Percentiles rank a stretch among this genome's conserved stretches.
phyloP scores from a whole-genome alignment of 1,284 basidiomycete genomes.

The Leccinum proximum region DNA sequence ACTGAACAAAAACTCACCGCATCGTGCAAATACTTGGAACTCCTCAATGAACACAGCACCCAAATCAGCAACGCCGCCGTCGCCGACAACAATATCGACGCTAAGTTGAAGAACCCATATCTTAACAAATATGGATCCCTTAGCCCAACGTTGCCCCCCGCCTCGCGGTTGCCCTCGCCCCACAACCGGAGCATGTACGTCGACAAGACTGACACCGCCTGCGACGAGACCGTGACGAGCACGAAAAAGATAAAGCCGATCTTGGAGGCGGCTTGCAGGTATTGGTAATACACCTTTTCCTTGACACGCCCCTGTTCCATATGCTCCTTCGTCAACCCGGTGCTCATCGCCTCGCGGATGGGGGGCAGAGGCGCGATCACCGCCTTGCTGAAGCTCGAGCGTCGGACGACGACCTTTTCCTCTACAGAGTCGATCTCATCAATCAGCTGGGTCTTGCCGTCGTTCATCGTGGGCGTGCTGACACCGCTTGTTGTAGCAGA shows the following conservation, averaged over 20 bases:
- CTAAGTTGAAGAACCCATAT: conserved; percentile 61
- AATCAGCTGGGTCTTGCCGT: conserved; percentile 24
- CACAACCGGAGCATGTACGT: conserved; percentile 77
- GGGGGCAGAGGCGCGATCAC: conserved; percentile 34
- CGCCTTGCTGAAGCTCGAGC: conserved; percentile 48
- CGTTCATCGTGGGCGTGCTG: conserved; percentile 36
- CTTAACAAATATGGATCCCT: conserved; percentile 49
- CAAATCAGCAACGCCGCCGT: conserved; percentile 64
- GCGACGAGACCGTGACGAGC: conserved; percentile 50
- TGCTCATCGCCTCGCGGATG: conserved; percentile 34
- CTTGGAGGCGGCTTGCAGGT: conserved; percentile 79
- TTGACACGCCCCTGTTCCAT: conserved; percentile 86
- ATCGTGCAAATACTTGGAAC: conserved; percentile 78
- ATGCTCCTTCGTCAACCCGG: conserved; percentile 70
- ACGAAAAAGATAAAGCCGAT: conserved; percentile 70
- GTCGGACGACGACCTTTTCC: conserved; percentile 21
- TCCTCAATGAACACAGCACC: conserved; percentile 77
- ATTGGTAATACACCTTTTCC: conserved; percentile 70
- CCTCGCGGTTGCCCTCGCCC: conserved; percentile 73
- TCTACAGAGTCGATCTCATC: conserved; percentile 14
- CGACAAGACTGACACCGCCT: conserved; percentile 52
- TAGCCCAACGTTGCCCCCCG: conserved; percentile 57
- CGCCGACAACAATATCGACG: conserved; percentile 50
- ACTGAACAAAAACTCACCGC: conserved; percentile 39
- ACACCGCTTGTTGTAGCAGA: conserved; percentile 49